Percentiles rank a stretch among this genome's conserved stretches.
Evolutionary conservation across 179 eudicot species (phyloP).

Genomic region (Patellifolia procumbens): DNA sequence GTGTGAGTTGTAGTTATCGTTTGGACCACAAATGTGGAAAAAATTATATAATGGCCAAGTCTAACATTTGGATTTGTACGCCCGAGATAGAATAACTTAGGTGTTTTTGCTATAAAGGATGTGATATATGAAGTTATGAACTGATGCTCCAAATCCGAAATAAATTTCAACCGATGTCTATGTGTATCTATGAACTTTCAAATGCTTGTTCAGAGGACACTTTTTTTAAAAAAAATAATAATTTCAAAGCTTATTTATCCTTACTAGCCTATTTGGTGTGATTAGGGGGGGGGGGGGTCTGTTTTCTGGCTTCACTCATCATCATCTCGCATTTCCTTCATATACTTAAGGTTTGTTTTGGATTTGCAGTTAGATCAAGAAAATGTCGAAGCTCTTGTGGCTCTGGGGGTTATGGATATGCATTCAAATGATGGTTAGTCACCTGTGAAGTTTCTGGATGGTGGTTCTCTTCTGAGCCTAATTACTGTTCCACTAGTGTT

Average conservation of each 20-base stretch:
- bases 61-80: not conserved
- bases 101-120: not conserved
- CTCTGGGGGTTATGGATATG: slow-evolving; percentile 90
- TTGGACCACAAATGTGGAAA: not conserved
- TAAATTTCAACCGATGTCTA: not conserved
- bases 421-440: slow-evolving; percentile 80
- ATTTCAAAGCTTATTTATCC: not conserved
- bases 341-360: slow-evolving; percentile 23
- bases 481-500: not conserved
- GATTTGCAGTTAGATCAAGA: slow-evolving; percentile 87
- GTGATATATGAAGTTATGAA: not conserved
- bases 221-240: not conserved
- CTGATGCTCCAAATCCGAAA: not conserved
- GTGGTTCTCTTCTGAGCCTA: slow-evolving; percentile 3
- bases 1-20: not conserved
- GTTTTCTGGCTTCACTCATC: not conserved
- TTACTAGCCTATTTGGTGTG: no score
- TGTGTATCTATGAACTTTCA: not conserved
- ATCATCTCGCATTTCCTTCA: not conserved
- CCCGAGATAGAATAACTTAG: not conserved
- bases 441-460: slow-evolving; percentile 6
- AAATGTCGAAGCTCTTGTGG: slow-evolving; percentile 95
- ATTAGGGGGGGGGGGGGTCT: not conserved
- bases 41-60: not conserved
- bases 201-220: not conserved